Base-by-base conservation (phyloP, 306 rosid genomes). In the Cicer arietinum region DNA sequence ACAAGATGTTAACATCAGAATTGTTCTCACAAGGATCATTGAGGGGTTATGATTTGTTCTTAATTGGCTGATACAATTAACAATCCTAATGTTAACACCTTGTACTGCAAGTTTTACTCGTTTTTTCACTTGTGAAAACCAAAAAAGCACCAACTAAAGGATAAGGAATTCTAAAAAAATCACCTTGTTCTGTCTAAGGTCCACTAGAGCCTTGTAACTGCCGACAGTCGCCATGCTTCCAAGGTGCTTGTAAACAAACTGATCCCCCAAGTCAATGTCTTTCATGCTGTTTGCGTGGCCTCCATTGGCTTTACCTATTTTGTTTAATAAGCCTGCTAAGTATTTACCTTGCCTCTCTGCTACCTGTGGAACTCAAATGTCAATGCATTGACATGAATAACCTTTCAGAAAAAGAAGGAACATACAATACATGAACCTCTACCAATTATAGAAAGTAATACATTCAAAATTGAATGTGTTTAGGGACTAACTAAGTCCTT, bases 151-250 rank as follows among this genome's bases (percentile, higher is more conserved):
- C 37, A 58, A 69, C 8, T 42, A 63, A 18, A 30, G 52, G 60
- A 35, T 16, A 1, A 3, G 43, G 54, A 66, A 57, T 66, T 4
- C 53, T 39, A 47, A 58, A 47, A 58, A 43, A 39, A 73, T 84
- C 80, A 92, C 99, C 92, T 94, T 94, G 89, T 85, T 83, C 81
- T 90, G 89, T 84, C 99, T 90, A 53, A 94, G 97, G 85, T 94
- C 96, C 41, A 94, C 96, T n/a, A 94, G 99, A 78, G 99, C 99
- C 87, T 88, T 94, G 80, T 85, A 89, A 78, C 99, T 89, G 68
- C 97, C 97, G 67, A 94, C 53, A 62, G 89, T 88, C 45, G 99
- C 99, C 99, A 94, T 92, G 88, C 99, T 90, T 70, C 99, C 99
- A 5, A 94, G 84, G 77, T 92, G 97, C 90, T 63, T 89, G 92